phyloP scores from a whole-genome alignment of 306 rosid species.

The Acacia confusa region DNA sequence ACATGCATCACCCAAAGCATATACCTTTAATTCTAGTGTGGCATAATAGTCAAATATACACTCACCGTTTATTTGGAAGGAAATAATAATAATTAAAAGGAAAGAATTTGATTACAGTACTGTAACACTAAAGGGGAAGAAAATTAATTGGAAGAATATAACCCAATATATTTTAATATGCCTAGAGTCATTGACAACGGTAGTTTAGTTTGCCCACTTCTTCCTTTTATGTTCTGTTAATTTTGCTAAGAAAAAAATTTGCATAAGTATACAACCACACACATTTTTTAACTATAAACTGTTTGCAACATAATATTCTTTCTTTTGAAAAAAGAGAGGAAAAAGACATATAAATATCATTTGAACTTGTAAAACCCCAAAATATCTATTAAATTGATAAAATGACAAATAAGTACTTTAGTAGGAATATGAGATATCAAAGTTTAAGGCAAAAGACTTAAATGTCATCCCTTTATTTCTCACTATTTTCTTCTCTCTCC shows the following conservation, averaged over 20 bases:
- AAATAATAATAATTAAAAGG: background rate
- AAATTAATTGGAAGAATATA: background rate
- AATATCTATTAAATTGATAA: no score
- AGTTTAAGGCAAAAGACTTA: no score
- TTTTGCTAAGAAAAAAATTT: background rate
- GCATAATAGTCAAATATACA: background rate
- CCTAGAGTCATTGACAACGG: background rate
- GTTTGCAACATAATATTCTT: background rate
- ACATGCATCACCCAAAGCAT: background rate
- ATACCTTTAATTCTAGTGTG: background rate
- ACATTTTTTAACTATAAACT: background rate
- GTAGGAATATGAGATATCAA: no score
- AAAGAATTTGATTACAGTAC: background rate
- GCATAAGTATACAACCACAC: background rate
- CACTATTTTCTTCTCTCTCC: no score
- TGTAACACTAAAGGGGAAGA: background rate
- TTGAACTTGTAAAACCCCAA: no score
- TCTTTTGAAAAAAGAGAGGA: no score
- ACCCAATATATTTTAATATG: background rate
- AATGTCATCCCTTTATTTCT: no score
- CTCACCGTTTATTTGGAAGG: background rate
- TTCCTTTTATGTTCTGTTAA: background rate
- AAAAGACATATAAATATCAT: no score
- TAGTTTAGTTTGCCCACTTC: background rate
- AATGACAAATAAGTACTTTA: no score